These are phyloP conservation scores for Aspergillus oerlinghausenensis DNA, from an alignment of 2,329 filamentous ascomycete species.

Conservation along the genomic window DNA sequence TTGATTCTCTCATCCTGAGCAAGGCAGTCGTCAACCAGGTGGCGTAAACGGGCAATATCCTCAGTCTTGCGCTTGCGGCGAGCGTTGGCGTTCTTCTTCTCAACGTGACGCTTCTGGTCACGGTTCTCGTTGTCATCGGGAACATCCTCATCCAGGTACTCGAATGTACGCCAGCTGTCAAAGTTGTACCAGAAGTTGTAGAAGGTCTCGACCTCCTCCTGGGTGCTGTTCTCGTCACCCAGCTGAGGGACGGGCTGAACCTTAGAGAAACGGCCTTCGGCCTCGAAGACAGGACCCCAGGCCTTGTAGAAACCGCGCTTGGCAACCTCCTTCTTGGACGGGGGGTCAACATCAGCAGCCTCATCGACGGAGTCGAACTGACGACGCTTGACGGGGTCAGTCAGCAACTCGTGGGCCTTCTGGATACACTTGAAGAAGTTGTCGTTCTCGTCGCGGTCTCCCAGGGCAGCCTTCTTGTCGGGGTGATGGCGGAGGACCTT, in stretches of 20 bases:
- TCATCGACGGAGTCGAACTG: constrained; percentile 98
- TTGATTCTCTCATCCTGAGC: constrained; percentile 92
- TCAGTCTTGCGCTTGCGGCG: constrained; percentile 99
- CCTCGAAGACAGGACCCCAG: constrained; percentile 84
- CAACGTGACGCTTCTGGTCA: constrained; percentile 96
- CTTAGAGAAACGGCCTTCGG: constrained; percentile 90
- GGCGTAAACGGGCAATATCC: constrained; percentile 85
- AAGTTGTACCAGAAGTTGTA: constrained; percentile 99
- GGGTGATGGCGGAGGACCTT: constrained; percentile 99
- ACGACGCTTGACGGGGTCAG: constrained; percentile 84
- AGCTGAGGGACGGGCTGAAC: constrained; percentile 81
- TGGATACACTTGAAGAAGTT: constrained; percentile 99
- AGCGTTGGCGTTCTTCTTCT: constrained; percentile 96
- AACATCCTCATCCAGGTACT: constrained; percentile 98
- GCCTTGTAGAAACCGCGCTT: constrained; percentile 94
- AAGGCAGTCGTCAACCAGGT: constrained; percentile 81
- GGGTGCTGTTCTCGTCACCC: constrained; percentile 75
- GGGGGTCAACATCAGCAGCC: constrained; percentile 84
- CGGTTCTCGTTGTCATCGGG: constrained; percentile 98
- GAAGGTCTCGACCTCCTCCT: constrained; percentile 88
- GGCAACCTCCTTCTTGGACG: constrained; percentile 81
- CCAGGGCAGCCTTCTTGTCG: constrained; percentile 94
- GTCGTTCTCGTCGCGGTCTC: constrained; percentile 78
- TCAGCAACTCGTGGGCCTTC: constrained; percentile 89
- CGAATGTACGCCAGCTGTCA: constrained; percentile 94